Conservation (phyloP, 768 basidiomycete species). For the Megacollybia marginata region DNA sequence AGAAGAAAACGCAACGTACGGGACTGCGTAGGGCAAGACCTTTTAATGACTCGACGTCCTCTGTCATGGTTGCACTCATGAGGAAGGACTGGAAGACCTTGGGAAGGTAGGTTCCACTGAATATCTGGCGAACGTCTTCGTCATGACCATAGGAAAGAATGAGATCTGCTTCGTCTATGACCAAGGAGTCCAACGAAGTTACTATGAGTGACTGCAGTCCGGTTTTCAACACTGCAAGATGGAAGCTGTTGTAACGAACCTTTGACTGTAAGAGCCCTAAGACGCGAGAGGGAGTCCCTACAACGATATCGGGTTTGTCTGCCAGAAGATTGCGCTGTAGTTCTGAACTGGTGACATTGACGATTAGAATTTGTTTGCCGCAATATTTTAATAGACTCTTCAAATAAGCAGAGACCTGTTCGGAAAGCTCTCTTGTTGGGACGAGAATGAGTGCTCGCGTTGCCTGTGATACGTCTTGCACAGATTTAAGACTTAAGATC, state of each 20-base stretch:
- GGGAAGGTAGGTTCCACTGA: slow-evolving; percentile 59
- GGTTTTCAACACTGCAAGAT: not conserved
- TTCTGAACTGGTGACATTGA: slow-evolving; percentile 58
- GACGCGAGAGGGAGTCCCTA: slow-evolving; percentile 72
- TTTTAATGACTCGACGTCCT: slow-evolving; percentile 89
- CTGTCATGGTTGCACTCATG: slow-evolving; percentile 97
- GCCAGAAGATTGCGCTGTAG: slow-evolving; percentile 28
- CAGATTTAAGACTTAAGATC: slow-evolving; percentile 72
- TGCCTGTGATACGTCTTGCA: slow-evolving; percentile 44
- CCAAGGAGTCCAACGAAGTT: slow-evolving; percentile 68
- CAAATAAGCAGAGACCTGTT: slow-evolving; percentile 77
- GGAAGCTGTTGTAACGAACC: slow-evolving; percentile 25
- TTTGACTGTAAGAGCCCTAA: slow-evolving; percentile 66
- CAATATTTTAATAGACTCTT: slow-evolving; percentile 67
- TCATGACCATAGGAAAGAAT: slow-evolving; percentile 96
- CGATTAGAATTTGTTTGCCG: slow-evolving; percentile 60
- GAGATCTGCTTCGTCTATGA: slow-evolving; percentile 97
- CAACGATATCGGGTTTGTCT: slow-evolving; percentile 73
- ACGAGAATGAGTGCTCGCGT: slow-evolving; percentile 79
- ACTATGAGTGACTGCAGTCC: slow-evolving; percentile 51
- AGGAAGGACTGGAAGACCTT: slow-evolving; percentile 87
- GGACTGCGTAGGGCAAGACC: slow-evolving; percentile 83
- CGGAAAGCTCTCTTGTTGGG: slow-evolving; percentile 87
- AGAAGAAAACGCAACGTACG: slow-evolving; percentile 37
- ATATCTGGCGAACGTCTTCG: slow-evolving; percentile 72